Evolutionary conservation across 2,329 filamentous ascomycete genomes (phyloP), one percentile per base, ranked within the genome.

Genomic region (Alternaria gansuensis): DNA sequence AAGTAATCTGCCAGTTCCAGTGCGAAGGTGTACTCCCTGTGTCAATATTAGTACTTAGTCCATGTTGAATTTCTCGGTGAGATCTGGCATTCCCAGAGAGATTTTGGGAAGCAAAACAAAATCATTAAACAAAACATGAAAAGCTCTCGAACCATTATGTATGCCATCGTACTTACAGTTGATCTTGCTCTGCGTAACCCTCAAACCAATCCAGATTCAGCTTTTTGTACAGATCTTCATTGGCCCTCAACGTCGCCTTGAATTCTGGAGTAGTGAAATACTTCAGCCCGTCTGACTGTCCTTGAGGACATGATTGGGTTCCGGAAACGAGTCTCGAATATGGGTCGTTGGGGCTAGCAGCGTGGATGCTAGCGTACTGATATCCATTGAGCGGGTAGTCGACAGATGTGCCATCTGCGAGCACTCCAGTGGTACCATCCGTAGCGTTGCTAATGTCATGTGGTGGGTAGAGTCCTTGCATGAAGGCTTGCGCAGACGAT

Each of bases 401-500:
- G 8, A 83, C 67, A 36, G 73, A 71, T 2, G 76, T 77, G 1
- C 81, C 81, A 72, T 87, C 83, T n/a, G 82, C 79, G 23, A 83
- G 70, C 9, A 80, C 65, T 17, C 76, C 78, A n/a, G 78, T 73
- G 5, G 74, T 67, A 57, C 79, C 74, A 8, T 59, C 63, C 9
- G 60, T 69, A 8, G 60, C 54, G 28, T 67, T 73, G 23, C 39
- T 48, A 4, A 77, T 72, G 3, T 72, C 69, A 46, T 74, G 71
- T 1, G 85, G 84, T 33, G 86, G 86, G 69, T 87, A 88, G 9
- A 88, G 74, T 7, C 84, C 85, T 69, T 88, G 85, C 79, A 88
- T 81, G 66, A 88, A 88, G 3, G 86, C 85, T 64, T 85, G 83
- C 11, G 85, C 85, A 3, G 85, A 85, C 1, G 82, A 82, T 33